Conservation (phyloP, 805 yeast species). For the Hanseniaspora taiwanica region DNA sequence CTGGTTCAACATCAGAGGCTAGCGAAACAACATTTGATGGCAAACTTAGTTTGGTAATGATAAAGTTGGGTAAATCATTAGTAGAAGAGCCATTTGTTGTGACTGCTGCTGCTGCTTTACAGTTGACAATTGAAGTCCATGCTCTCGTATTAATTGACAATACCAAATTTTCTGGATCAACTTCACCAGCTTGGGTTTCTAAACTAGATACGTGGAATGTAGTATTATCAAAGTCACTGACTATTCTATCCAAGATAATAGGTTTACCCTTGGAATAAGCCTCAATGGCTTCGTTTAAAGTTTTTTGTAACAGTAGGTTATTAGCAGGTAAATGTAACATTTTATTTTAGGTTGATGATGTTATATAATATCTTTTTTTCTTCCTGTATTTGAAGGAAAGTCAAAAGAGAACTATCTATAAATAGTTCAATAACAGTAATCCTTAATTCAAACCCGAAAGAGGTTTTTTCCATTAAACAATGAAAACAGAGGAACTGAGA, state of each 20-base stretch:
- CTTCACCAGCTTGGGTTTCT: conserved; percentile 39
- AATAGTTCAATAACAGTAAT: no score
- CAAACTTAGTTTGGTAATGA: conserved; percentile 11
- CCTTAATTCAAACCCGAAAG: no score
- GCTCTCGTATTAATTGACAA: conserved; percentile 22
- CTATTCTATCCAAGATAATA: conserved; percentile 58
- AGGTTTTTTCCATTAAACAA: no score
- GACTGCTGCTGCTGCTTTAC: no score
- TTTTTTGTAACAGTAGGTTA: conserved; percentile 69
- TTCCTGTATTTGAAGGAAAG: no score
- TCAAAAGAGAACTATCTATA: no score
- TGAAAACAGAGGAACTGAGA: no score
- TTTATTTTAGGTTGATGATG: not conserved
- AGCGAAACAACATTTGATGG: conserved; percentile 14
- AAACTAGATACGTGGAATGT: conserved; percentile 72
- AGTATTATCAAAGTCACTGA: conserved; percentile 93
- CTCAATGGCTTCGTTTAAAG: conserved; percentile 48
- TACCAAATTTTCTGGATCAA: conserved; percentile 28
- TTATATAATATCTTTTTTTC: not conserved
- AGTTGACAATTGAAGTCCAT: conserved; percentile 16
- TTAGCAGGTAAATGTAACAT: conserved; percentile 83
- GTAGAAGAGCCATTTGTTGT: conserved; percentile 8
- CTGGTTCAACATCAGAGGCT: conserved; percentile 37
- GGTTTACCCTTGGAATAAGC: conserved; percentile 15
- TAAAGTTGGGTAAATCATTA: conserved; percentile 12